Conservation (phyloP, 2,329 filamentous ascomycete genomes). For the Kalmusia sp. region DNA sequence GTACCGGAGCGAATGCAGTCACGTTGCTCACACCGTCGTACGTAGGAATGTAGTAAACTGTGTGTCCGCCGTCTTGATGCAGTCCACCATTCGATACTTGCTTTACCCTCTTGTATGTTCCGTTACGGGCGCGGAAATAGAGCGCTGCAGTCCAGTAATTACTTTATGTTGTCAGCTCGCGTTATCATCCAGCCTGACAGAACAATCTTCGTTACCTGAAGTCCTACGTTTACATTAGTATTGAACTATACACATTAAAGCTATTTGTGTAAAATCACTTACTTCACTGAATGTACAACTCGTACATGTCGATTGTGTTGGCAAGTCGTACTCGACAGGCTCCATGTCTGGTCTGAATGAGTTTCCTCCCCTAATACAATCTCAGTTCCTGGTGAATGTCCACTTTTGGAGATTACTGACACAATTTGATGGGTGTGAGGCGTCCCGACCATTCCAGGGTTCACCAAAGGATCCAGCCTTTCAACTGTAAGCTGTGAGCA, state of each 20-base stretch:
- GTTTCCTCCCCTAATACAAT: constrained; percentile 23
- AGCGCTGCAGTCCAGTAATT: constrained; percentile 43
- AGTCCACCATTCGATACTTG: constrained; percentile 26
- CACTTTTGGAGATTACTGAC: background rate
- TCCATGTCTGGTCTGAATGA: constrained; percentile 35
- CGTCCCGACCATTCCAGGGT: constrained; percentile 32
- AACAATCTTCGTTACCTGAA: constrained; percentile 4
- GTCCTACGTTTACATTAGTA: background rate
- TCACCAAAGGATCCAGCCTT: constrained; percentile 36
- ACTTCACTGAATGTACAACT: constrained; percentile 36
- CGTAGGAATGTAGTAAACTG: constrained; percentile 40
- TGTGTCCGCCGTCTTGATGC: constrained; percentile 37
- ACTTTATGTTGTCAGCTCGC: background rate
- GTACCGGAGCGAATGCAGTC: constrained; percentile 37
- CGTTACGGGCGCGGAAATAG: constrained; percentile 37
- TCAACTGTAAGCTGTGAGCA: constrained; percentile 40
- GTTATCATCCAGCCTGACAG: no score
- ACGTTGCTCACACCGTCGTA: constrained; percentile 44
- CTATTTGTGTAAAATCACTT: background rate
- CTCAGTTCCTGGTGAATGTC: no score
- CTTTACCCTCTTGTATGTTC: constrained; percentile 38
- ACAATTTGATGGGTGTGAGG: constrained; percentile 41
- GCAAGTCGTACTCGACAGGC: constrained; percentile 31
- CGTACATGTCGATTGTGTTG: constrained; percentile 31
- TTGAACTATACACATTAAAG: background rate